These are phyloP conservation scores for Cyberlindnera xishuangbannaensis DNA, from an alignment of 805 yeast genomes.

Conservation along the genomic window DNA sequence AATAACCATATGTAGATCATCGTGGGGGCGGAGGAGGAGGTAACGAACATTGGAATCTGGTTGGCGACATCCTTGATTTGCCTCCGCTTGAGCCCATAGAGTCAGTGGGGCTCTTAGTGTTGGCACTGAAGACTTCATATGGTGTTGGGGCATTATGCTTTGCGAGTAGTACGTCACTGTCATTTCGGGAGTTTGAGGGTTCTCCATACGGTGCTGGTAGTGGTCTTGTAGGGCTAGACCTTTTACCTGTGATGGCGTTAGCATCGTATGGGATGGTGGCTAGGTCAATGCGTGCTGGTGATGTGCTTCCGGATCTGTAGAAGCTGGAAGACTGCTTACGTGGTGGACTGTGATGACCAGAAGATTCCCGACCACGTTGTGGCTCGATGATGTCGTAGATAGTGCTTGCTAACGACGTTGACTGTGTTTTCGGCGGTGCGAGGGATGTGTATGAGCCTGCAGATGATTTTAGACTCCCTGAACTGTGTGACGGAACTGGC, in stretches of 20 bases:
- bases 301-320: constrained; percentile 12
- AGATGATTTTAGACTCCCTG: constrained; percentile 11
- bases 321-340: constrained; percentile 18
- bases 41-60: constrained; percentile 20
- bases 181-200: no score
- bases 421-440: constrained; percentile 8
- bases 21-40: constrained; percentile 16
- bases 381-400: constrained; percentile 21
- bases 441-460: constrained; percentile 6
- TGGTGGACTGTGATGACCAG: constrained; percentile 14
- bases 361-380: neutral
- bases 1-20: neutral
- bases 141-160: constrained; percentile 44
- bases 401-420: constrained; percentile 15
- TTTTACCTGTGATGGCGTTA: constrained; percentile 6
- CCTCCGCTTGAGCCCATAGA: constrained; percentile 10
- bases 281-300: constrained; percentile 14
- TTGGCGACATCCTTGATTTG: constrained; percentile 16
- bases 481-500: constrained; percentile 24
- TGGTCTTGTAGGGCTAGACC: constrained; percentile 3
- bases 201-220: no score
- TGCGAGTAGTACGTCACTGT: no score
- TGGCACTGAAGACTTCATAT: constrained; percentile 23
- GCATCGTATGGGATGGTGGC: constrained; percentile 23
- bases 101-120: constrained; percentile 1